Evolutionary conservation across 1,284 basidiomycete genomes (phyloP), one percentile per base, ranked within the genome.

Genomic region (Gomphus bonarii): DNA sequence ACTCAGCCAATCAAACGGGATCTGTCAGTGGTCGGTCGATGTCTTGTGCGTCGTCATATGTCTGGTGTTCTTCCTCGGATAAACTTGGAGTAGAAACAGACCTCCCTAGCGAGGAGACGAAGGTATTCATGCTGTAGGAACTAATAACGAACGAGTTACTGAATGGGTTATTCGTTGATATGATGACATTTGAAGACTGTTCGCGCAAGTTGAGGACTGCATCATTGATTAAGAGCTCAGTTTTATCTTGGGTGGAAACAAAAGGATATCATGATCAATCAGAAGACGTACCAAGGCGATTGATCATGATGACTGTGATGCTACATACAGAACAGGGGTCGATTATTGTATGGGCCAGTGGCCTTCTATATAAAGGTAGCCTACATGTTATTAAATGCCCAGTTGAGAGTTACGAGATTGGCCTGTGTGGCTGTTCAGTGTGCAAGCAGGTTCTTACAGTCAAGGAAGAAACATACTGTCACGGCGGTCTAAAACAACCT

Each of bases 281-380:
- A 25, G 4, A 44, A 10, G 22, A 31, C 40, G 4, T 28, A 44
- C 52, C 52, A 10, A 54, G 38, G 7, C 52, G 52, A 28, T 54
- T 54, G 20, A 54, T 28, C 52, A 54, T 54, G 42, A 54, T 30
- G n/a, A 54, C 28, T 14, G 52, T 54, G 22, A 54, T 54, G 6
- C 52, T 54, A 25, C 14, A 25, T 25, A 14, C 18, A 20, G 33
- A 40, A 22, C 35, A 54, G 22, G 18, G 14, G 38, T 42, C 38
- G 14, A 22, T 16, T 10, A 14, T 43, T 42, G 28, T 7, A n/a
- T 11, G 18, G 12, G 28, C 18, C 4, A 38, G 33, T n/a, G 20
- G 5, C 16, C n/a, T 22, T 14, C 3, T 31, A 22, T 12, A n/a
- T 35, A 38, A 16, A 40, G 18, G 12, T 20, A 28, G 31, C 52